Conservation (phyloP, 768 basidiomycete species). For the Suillus subaureus region DNA sequence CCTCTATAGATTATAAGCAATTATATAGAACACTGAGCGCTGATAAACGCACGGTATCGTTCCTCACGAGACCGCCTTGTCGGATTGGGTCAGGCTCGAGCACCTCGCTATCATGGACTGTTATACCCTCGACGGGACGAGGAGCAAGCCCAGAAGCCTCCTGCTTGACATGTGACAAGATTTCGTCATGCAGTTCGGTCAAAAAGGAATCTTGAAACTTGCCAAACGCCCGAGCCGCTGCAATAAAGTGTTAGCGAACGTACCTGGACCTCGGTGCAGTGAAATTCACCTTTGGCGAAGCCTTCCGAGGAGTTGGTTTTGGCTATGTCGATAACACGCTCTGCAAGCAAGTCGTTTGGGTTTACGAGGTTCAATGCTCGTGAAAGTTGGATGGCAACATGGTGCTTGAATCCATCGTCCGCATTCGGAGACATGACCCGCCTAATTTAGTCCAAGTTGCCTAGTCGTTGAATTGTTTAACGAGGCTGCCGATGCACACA, state of each 20-base stretch:
- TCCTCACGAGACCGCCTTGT: slow-evolving; percentile 75
- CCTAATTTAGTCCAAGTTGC: not conserved
- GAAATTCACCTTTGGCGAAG: slow-evolving; percentile 65
- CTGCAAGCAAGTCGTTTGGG: slow-evolving; percentile 82
- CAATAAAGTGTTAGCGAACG: slow-evolving; percentile 3
- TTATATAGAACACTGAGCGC: not conserved
- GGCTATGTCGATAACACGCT: slow-evolving; percentile 79
- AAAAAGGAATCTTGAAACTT: slow-evolving; percentile 83
- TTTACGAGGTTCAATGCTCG: slow-evolving; percentile 77
- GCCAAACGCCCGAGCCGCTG: slow-evolving; percentile 81
- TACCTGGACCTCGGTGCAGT: not conserved
- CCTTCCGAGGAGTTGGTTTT: slow-evolving; percentile 62
- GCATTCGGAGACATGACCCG: not conserved
- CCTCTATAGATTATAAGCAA: slow-evolving; percentile 44
- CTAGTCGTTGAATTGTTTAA: not conserved
- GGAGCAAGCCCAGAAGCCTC: slow-evolving; percentile 48
- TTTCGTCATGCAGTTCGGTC: slow-evolving; percentile 77
- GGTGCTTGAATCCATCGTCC: slow-evolving; percentile 55
- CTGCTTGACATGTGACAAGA: slow-evolving; percentile 71
- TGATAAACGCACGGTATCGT: slow-evolving; percentile 54
- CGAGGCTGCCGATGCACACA: not conserved
- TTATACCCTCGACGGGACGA: slow-evolving; percentile 74
- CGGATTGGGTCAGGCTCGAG: slow-evolving; percentile 79
- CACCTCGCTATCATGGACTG: slow-evolving; percentile 78
- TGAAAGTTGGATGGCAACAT: slow-evolving; percentile 78